These are phyloP conservation scores for Ustilago curta DNA, from an alignment of 1,284 basidiomycete genomes.

Conservation along the genomic window DNA sequence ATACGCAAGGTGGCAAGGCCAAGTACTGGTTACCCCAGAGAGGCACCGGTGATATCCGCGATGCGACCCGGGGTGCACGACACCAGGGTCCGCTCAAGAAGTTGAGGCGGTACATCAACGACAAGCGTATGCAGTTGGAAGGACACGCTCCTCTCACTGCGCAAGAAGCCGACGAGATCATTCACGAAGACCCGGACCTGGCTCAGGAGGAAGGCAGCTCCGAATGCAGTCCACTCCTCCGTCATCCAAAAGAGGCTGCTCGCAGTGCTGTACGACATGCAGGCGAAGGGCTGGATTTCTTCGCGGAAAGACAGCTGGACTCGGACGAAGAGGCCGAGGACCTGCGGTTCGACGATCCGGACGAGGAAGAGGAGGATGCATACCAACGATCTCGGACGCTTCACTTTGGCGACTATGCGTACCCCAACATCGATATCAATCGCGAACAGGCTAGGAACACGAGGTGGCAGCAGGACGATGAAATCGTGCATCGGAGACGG, in stretches of 20 bases:
- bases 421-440: constrained; percentile 87
- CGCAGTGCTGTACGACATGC: constrained; percentile 35
- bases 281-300: constrained; percentile 47
- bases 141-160: constrained; percentile 82
- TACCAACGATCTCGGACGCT: constrained; percentile 79
- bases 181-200: constrained; percentile 74
- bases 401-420: constrained; percentile 91
- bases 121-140: constrained; percentile 73
- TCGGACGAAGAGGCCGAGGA: constrained; percentile 71
- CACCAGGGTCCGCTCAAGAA: constrained; percentile 70
- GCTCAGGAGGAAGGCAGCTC: constrained; percentile 67
- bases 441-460: constrained; percentile 72
- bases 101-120: constrained; percentile 72
- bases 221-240: constrained; percentile 26
- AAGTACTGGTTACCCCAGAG: constrained; percentile 70
- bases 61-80: constrained; percentile 42
- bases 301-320: constrained; percentile 50
- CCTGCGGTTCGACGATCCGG: constrained; percentile 76
- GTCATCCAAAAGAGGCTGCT: constrained; percentile 34
- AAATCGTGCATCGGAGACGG: constrained; percentile 46
- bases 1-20: constrained; percentile 83
- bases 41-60: constrained; percentile 36
- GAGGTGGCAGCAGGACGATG: constrained; percentile 50
- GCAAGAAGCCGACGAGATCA: constrained; percentile 76
- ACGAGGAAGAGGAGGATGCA: constrained; percentile 77